phyloP scores from a whole-genome alignment of 2,329 filamentous ascomycete species.

The Colletotrichum coccodes region DNA sequence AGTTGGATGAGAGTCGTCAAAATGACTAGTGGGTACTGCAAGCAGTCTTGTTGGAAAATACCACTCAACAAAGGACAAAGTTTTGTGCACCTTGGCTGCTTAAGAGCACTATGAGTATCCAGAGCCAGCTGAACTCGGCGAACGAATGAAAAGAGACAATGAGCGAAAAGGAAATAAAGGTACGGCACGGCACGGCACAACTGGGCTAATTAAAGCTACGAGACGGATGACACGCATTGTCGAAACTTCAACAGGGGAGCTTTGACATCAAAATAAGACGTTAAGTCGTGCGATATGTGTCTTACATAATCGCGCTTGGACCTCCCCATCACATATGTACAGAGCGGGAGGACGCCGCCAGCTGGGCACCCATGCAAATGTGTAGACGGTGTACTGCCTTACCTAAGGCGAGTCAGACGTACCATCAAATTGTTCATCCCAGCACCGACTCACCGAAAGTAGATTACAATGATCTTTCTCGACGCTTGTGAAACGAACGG shows the following conservation, averaged over 20 bases:
- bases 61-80: not conserved
- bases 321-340: not conserved
- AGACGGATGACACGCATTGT: not conserved
- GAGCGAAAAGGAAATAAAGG: not conserved
- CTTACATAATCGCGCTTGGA: not conserved
- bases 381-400: not conserved
- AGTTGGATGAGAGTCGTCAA: not conserved
- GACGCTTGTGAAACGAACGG: too few species aligned
- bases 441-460: too few species aligned
- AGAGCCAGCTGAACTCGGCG: too few species aligned
- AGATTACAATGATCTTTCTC: too few species aligned
- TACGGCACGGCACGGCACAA: too few species aligned
- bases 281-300: not conserved
- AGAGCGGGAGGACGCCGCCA: not conserved
- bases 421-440: too few species aligned
- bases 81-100: not conserved
- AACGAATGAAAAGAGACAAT: not conserved
- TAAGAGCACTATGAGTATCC: too few species aligned
- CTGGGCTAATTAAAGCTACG: not conserved
- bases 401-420: too few species aligned
- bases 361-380: not conserved
- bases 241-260: not conserved
- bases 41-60: not conserved
- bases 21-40: not conserved
- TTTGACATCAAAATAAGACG: not conserved